Conservation (phyloP, 352 stramenopile species). For the Globisporangium mamillatum region DNA sequence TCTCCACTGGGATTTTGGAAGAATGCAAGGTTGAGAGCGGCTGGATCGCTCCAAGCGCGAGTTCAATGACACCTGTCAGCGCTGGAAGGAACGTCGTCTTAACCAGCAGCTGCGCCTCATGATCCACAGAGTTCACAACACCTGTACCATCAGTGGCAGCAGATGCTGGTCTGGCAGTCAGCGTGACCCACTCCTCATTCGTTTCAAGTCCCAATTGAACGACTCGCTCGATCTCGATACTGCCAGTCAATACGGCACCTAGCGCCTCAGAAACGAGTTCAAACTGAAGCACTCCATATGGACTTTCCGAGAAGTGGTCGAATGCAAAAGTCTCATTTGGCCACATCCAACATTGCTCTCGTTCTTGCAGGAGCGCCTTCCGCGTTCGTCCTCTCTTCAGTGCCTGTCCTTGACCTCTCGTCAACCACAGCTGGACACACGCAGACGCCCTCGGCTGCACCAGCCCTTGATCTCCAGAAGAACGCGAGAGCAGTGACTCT, state of each 20-base stretch:
- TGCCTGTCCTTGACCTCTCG: background rate
- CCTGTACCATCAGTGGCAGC: background rate
- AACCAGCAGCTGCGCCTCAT: constrained; percentile 4
- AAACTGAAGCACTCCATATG: background rate
- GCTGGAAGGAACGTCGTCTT: background rate
- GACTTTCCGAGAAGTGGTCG: background rate
- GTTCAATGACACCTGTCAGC: constrained; percentile 4
- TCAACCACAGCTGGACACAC: constrained; percentile 14
- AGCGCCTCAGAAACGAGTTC: constrained; percentile 3
- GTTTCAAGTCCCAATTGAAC: background rate
- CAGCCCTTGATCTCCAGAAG: background rate
- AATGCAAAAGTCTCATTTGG: constrained; percentile 22
- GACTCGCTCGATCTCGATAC: background rate
- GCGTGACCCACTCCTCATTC: constrained; percentile 9
- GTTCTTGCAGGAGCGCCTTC: background rate
- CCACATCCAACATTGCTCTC: constrained; percentile 23
- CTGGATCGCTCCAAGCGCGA: background rate
- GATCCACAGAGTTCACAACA: background rate
- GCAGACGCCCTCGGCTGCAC: constrained; percentile 10
- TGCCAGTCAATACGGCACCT: background rate
- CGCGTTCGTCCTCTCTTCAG: constrained; percentile 7
- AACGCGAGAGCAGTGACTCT: background rate
- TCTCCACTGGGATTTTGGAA: background rate
- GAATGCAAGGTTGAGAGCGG: background rate
- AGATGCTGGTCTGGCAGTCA: background rate